A percentile compares a stretch with the other conserved stretches of the same genome.
Conservation (phyloP, 306 rosid genomes). For the Gleditsia sinensis region DNA sequence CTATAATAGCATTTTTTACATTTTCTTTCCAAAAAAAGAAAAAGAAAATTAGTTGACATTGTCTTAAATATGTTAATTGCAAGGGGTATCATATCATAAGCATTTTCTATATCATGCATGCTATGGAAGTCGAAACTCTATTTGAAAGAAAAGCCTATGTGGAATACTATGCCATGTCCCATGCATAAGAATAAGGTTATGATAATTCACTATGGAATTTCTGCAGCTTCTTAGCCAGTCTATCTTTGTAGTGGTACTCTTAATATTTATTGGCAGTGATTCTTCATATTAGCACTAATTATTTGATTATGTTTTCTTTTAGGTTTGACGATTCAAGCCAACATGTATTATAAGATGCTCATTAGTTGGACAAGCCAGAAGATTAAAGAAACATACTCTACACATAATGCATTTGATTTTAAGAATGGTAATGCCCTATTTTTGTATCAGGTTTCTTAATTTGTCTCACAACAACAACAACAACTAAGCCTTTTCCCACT, state of each 20-base stretch:
- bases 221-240: conserved; percentile 21
- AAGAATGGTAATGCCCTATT: conserved; percentile 57
- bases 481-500: too few relatives aligned
- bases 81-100: neutral
- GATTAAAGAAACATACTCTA: conserved; percentile 75
- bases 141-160: neutral
- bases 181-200: conserved; percentile 9
- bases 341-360: conserved; percentile 88
- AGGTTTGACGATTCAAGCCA: conserved; percentile 93
- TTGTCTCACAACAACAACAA: too few relatives aligned
- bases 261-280: conserved; percentile 17
- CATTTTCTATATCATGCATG: neutral
- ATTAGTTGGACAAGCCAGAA: conserved; percentile 97
- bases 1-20: neutral
- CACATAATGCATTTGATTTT: conserved; percentile 85
- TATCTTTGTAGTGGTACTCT: neutral
- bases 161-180: neutral
- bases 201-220: conserved; percentile 3
- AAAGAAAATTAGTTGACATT: neutral
- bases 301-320: conserved; percentile 37
- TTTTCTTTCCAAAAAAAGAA: too few relatives aligned
- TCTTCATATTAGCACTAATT: conserved; percentile 27
- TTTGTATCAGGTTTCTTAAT: neutral
- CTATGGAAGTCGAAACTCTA: neutral
- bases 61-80: neutral